Evolutionary conservation across 1,139 yeast species (phyloP), one percentile per base, ranked within the genome.

Genomic region (Protomyces lactucae-debilis): DNA sequence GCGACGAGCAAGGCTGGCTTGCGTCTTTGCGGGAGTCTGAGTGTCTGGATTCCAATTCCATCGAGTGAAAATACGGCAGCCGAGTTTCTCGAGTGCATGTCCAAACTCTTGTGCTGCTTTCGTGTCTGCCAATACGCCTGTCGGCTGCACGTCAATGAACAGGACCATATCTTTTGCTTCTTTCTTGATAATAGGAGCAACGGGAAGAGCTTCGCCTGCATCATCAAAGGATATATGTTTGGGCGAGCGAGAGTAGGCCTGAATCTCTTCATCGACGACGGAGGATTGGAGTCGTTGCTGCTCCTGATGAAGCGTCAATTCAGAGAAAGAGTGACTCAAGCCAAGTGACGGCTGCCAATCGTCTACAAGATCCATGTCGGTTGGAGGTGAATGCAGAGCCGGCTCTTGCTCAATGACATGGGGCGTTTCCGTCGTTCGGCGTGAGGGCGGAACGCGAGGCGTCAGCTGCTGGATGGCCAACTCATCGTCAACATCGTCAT

Each of bases 11-110:
- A 32, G 23, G 3, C 36, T 51, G 2, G 36, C n/a, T n/a, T 35
- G 23, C 18, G 37, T 28, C 35, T 25, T 23, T 8, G 52, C 35
- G 6, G 63, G 63, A 6, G 63, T 59, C 32, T 59, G 63, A 2
- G 63, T 59, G 8, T 59, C 63, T 8, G 64, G 64, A 36, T 60
- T 60, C 64, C 64, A 60, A 18, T 54, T 60, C 64, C 64, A 60
- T n/a, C 59, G 59, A n/a, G 48, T n/a, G 18, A 43, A 43, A 10
- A 43, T 28, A 43, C 48, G 48, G 25, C 48, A 43, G 14, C 48
- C 48, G 12, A 43, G 48, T 43, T n/a, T 12, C 10, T 18, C 48
- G 48, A 43, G 48, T 6, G 48, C 48, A 16, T 16, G 48, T 8
- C 48, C 48, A 18, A 16, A 43, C 3, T 43, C 48, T 16, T n/a